A percentile compares a stretch with the other conserved stretches of the same genome.
These are phyloP conservation scores for Penicillium alfredii DNA, from an alignment of 495 filamentous ascomycete species.

Conservation along the genomic window DNA sequence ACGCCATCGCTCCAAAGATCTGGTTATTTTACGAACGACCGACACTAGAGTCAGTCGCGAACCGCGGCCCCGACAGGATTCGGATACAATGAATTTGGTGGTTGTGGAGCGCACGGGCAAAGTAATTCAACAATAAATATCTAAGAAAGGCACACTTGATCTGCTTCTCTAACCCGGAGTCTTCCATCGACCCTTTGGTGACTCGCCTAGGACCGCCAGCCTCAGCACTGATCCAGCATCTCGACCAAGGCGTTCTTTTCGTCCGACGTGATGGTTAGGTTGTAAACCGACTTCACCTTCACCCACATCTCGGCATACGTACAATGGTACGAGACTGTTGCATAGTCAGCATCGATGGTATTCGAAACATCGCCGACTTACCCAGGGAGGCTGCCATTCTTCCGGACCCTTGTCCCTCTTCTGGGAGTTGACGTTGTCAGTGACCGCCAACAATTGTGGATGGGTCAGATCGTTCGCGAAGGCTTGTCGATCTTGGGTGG, in stretches of 20 bases:
- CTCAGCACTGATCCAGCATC: conserved; percentile 63
- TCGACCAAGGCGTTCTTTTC: conserved; percentile 57
- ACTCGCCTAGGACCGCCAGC: no score
- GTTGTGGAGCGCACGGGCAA: no score
- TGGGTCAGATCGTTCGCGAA: conserved; percentile 69
- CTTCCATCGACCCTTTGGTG: no score
- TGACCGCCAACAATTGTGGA: conserved; percentile 69
- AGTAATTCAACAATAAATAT: no score
- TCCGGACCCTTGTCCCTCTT: conserved; percentile 69
- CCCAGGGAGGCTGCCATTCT: conserved; percentile 65
- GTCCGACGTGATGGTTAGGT: conserved; percentile 49
- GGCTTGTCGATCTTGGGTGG: conserved; percentile 51
- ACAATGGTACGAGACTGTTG: conserved; percentile 58
- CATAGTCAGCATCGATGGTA: neutral
- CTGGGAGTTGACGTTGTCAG: conserved; percentile 62
- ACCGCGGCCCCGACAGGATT: neutral
- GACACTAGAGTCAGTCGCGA: neutral
- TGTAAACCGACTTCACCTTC: conserved; percentile 59
- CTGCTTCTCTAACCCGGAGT: no score
- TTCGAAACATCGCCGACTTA: conserved; percentile 17
- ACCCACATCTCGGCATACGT: conserved; percentile 69
- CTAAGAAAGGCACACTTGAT: no score
- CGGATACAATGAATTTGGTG: neutral
- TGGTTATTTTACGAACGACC: neutral
- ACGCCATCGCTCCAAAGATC: neutral